Percentiles rank a stretch among this genome's conserved stretches.
These are phyloP conservation scores for Ophiostoma fasciatum DNA, from an alignment of 2,329 filamentous ascomycete genomes.

Conservation along the genomic window DNA sequence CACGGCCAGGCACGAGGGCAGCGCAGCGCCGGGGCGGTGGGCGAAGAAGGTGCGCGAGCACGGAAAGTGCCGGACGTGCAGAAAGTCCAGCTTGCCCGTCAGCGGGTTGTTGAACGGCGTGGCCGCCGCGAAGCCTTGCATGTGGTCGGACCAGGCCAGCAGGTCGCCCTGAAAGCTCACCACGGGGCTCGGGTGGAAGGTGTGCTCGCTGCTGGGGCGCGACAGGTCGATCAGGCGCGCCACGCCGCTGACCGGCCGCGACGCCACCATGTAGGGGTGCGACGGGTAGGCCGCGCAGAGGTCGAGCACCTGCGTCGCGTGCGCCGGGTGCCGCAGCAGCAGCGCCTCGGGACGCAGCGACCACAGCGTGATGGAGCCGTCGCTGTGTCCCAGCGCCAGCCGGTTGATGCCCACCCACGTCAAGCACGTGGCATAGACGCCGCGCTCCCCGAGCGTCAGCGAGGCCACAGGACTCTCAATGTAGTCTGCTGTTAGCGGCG, in stretches of 20 bases:
- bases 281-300: slow-evolving; percentile 41
- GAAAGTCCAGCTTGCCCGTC: slow-evolving; percentile 37
- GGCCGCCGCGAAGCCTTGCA: slow-evolving; percentile 38
- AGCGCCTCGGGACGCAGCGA: slow-evolving; percentile 34
- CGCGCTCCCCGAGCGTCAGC: slow-evolving; percentile 32
- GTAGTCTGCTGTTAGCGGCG: slow-evolving; percentile 30
- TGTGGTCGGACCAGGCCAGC: slow-evolving; percentile 38
- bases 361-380: slow-evolving; percentile 42
- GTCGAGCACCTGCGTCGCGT: slow-evolving; percentile 38
- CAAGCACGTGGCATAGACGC: slow-evolving; percentile 34
- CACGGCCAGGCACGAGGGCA: slow-evolving; percentile 32
- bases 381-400: slow-evolving; percentile 38
- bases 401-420: slow-evolving; percentile 42
- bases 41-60: slow-evolving; percentile 37
- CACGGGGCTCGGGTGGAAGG: slow-evolving; percentile 35
- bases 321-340: slow-evolving; percentile 36
- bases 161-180: slow-evolving; percentile 38
- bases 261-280: slow-evolving; percentile 39
- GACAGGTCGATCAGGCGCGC: slow-evolving; percentile 37
- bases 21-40: slow-evolving; percentile 18
- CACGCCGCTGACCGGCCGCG: slow-evolving; percentile 38
- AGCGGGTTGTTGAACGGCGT: slow-evolving; percentile 38
- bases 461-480: slow-evolving; percentile 28
- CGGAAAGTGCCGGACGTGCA: slow-evolving; percentile 37
- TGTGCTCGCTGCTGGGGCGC: slow-evolving; percentile 35